These are phyloP conservation scores for Haematococcus sp. DNA, from an alignment of 139 green algal genomes.

Conservation along the genomic window DNA sequence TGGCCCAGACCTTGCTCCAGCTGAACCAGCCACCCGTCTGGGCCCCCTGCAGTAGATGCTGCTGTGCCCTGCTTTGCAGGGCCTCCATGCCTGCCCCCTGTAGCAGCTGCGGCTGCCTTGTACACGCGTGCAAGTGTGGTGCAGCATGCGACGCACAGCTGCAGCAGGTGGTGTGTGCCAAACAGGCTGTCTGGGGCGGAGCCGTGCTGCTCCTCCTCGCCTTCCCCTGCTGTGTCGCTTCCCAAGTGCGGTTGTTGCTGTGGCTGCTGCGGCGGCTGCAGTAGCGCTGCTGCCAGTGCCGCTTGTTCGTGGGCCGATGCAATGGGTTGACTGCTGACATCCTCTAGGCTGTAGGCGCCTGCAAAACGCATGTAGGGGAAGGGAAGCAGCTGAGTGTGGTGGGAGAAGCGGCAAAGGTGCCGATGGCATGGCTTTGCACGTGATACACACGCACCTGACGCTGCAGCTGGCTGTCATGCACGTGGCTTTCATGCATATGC, in stretches of 20 bases:
- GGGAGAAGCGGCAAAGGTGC: too few species aligned
- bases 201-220: too few species aligned
- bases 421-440: too few species aligned
- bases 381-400: too few species aligned
- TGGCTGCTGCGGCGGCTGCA: slow-evolving; percentile 13
- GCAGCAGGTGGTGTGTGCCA: too few species aligned
- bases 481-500: too few species aligned
- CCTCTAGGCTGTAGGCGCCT: slow-evolving; percentile 1
- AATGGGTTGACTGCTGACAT: slow-evolving; percentile 8
- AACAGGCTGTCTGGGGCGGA: too few species aligned
- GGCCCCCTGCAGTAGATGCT: not conserved
- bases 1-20: not conserved
- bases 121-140: not conserved
- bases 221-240: too few species aligned
- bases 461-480: too few species aligned
- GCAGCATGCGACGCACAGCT: too few species aligned
- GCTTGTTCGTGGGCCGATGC: slow-evolving; percentile 15
- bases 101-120: slow-evolving; percentile 2
- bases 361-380: too few species aligned
- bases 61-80: not conserved
- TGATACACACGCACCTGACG: not conserved
- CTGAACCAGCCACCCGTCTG: not conserved
- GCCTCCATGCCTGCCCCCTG: too few species aligned
- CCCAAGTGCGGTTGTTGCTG: not conserved
- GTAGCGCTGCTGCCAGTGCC: slow-evolving; percentile 5